Percentiles rank a stretch among this genome's conserved stretches.
Evolutionary conservation across 805 yeast genomes (phyloP).

Genomic region (Sugiyamaella qingdaonensis): DNA sequence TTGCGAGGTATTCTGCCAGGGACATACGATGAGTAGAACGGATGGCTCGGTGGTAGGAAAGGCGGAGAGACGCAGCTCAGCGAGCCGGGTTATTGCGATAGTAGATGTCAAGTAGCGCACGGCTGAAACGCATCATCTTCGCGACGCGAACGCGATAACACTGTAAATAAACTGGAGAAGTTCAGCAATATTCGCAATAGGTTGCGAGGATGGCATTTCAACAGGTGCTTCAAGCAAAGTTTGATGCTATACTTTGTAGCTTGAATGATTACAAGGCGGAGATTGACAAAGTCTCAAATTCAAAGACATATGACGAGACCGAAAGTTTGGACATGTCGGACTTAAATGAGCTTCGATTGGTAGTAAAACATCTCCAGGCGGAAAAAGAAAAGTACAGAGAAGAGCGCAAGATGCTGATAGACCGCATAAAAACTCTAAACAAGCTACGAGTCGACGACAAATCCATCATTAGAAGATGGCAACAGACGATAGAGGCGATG

Average conservation of each 20-base stretch:
- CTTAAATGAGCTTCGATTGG: background rate
- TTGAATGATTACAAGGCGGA: background rate
- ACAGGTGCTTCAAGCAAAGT: background rate
- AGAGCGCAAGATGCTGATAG: background rate
- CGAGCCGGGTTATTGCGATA: no score
- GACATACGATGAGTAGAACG: constrained; percentile 34
- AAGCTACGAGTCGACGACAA: background rate
- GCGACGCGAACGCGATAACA: background rate
- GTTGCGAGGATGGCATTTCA: background rate
- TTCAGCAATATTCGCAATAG: no score
- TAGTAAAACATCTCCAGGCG: background rate
- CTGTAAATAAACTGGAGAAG: background rate
- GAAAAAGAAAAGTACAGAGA: background rate
- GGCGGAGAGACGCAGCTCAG: no score
- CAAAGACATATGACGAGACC: background rate
- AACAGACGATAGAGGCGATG: background rate
- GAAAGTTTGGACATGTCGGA: background rate
- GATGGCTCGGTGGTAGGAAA: no score
- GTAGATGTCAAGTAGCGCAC: background rate
- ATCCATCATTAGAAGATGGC: background rate
- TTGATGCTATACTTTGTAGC: background rate
- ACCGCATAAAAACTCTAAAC: background rate
- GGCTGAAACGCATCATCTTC: background rate
- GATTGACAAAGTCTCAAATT: background rate
- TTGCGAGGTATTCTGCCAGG: constrained; percentile 43